A percentile compares a stretch with the other conserved stretches of the same genome.
These are phyloP conservation scores for Cryptosporidium meleagridis DNA, from an alignment of 169 alveolate genomes.

Conservation along the genomic window DNA sequence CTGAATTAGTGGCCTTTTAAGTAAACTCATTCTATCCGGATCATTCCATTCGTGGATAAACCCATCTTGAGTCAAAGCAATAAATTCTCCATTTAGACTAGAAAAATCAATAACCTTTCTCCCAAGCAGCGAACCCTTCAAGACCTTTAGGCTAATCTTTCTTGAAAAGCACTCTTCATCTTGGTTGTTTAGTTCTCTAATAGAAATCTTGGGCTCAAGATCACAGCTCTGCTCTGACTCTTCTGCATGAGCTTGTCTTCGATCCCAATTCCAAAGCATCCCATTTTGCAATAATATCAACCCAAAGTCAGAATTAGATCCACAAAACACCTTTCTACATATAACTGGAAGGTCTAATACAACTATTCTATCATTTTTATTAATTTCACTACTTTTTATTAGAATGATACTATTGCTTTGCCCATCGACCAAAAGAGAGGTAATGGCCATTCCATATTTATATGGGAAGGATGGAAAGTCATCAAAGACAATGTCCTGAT, in stretches of 20 bases:
- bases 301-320: conserved; percentile 33
- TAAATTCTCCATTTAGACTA: conserved; percentile 50
- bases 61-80: conserved; percentile 63
- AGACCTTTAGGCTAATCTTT: background rate
- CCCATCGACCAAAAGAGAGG: conserved; percentile 4
- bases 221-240: background rate
- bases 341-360: conserved; percentile 33
- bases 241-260: background rate
- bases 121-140: conserved; percentile 25
- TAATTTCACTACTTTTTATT: background rate
- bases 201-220: background rate
- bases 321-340: conserved; percentile 60
- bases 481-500: background rate
- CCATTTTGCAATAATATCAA: conserved; percentile 65
- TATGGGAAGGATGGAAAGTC: conserved; percentile 27
- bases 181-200: background rate
- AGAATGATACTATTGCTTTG: conserved; percentile 14
- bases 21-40: conserved; percentile 11
- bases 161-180: background rate
- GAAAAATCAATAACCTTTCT: conserved; percentile 68
- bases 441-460: conserved; percentile 63
- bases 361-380: background rate
- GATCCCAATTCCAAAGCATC: conserved; percentile 41
- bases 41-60: conserved; percentile 59
- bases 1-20: conserved; percentile 49